A percentile compares a stretch with the other conserved stretches of the same genome.
Evolutionary conservation across 345 rosid species (phyloP).

Genomic region (Citrus hindsii): DNA sequence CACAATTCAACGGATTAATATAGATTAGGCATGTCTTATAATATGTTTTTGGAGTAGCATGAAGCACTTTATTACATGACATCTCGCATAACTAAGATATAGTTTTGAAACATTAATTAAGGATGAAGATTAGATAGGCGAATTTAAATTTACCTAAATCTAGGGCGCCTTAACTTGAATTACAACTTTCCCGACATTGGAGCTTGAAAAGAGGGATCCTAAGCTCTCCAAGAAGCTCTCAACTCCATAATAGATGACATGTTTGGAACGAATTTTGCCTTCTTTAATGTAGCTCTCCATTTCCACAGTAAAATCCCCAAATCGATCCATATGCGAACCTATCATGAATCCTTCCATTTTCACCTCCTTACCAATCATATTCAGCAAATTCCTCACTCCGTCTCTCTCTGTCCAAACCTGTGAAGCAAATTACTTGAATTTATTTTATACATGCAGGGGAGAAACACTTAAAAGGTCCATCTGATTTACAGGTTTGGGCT

Average conservation of each 20-base stretch:
- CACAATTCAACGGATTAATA: no score
- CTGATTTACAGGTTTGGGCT: no score
- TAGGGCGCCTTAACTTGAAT: conserved; percentile 20
- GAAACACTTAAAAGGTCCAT: no score
- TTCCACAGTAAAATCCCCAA: conserved; percentile 26
- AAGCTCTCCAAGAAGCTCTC: conserved; percentile 41
- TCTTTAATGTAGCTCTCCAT: conserved; percentile 30
- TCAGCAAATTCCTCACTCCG: conserved; percentile 42
- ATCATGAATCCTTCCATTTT: conserved; percentile 44
- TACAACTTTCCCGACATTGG: conserved; percentile 39
- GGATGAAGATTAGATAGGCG: no score
- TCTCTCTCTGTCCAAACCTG: conserved; percentile 45
- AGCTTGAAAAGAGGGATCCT: conserved; percentile 38
- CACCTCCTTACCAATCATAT: conserved; percentile 45
- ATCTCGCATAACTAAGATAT: no score
- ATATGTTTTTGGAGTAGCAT: background rate
- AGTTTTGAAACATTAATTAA: background rate
- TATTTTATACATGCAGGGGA: no score
- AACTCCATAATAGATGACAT: conserved; percentile 27
- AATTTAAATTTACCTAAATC: no score
- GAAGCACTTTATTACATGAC: background rate
- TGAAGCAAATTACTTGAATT: background rate
- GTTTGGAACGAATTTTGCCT: conserved; percentile 32
- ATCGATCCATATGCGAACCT: conserved; percentile 25
- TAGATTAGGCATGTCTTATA: background rate